Base-by-base conservation (phyloP, 2,329 filamentous ascomycete genomes). In the Hirsutella thompsonii region DNA sequence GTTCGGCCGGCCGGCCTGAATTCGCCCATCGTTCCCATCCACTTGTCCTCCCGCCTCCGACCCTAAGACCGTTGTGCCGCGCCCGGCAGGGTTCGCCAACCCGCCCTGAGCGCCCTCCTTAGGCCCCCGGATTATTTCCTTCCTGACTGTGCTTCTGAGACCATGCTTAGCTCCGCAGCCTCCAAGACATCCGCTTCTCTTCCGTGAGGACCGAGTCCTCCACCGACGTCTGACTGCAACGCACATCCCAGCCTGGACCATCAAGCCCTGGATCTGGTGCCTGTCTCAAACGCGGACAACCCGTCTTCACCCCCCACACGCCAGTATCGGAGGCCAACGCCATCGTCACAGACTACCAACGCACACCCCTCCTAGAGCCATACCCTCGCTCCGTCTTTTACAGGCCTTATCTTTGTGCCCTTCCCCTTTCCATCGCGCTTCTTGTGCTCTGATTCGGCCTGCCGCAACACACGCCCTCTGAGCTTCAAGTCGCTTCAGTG, bases 241-340 rank as follows among this genome's bases (percentile, higher is more conserved):
- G 37, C 32, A 38, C 28, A 36, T 40, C 43, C 38, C 34, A 42
- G 18, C 32, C 32, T 33, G 32, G 32, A 34, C 32, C 32, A 34
- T 19, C 32, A 34, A 34, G 32, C 18, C 37, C 37, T 45, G 28
- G 38, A 28, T 29, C 32, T 34, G 32, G 32, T 37, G 38, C 35
- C 19, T 44, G 44, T 46, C 42, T 44, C 40, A 39, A 36, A 37
- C 33, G 34, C 20, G 14, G 19, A 32, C 43, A 34, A 26, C 30
- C 26, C 32, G 30, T 36, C 41, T 42, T 42, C 37, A 41, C 40
- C 36, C 40, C 40, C 40, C 32, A 34, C 32, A 8, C 14, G 14
- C 32, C 32, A 18, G 32, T 9, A 16, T 18, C 14, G 32, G 9
- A 18, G 32, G 32, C 13, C 29, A 32, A 32, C 29, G 19, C 37